Evolutionary conservation across 805 yeast genomes (phyloP).

Genomic region (Saccharomyces cerevisiae): DNA sequence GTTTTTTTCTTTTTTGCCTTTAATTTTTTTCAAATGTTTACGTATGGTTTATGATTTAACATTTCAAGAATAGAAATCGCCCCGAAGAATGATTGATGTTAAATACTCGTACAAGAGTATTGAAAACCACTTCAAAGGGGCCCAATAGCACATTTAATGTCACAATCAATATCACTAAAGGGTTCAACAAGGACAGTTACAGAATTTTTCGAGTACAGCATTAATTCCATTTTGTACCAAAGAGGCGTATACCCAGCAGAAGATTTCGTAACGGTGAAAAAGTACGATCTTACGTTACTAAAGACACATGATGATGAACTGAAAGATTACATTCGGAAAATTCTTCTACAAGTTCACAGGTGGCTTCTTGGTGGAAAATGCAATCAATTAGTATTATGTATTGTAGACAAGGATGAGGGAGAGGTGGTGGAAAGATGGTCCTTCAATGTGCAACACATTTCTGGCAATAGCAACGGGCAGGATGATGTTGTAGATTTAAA

Average conservation of each 20-base stretch:
- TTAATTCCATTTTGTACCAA: slow-evolving; percentile 76
- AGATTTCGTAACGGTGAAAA: slow-evolving; percentile 68
- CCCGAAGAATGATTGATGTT: background rate
- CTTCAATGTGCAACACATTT: slow-evolving; percentile 47
- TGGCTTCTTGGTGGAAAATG: slow-evolving; percentile 72
- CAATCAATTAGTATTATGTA: slow-evolving; percentile 59
- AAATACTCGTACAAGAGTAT: background rate
- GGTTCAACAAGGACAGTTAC: slow-evolving; percentile 76
- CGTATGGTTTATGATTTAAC: background rate
- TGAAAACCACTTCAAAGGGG: background rate
- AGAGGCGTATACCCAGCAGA: slow-evolving; percentile 85
- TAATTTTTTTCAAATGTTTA: background rate
- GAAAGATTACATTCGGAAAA: slow-evolving; percentile 53
- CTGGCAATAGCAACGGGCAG: slow-evolving; percentile 5
- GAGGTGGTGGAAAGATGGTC: slow-evolving; percentile 83
- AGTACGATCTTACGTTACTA: slow-evolving; percentile 71
- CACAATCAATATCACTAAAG: slow-evolving; percentile 39
- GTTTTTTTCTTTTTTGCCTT: slow-evolving; percentile 12
- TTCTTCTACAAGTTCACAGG: slow-evolving; percentile 58
- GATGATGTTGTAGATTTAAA: slow-evolving; percentile 5
- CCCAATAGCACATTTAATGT: slow-evolving; percentile 5
- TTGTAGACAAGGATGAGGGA: slow-evolving; percentile 57
- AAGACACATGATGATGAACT: slow-evolving; percentile 72
- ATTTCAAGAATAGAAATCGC: background rate
- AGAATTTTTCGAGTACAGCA: slow-evolving; percentile 76